These are phyloP conservation scores for Gastrodia elata DNA, from an alignment of 106 monocot genomes.

Conservation along the genomic window DNA sequence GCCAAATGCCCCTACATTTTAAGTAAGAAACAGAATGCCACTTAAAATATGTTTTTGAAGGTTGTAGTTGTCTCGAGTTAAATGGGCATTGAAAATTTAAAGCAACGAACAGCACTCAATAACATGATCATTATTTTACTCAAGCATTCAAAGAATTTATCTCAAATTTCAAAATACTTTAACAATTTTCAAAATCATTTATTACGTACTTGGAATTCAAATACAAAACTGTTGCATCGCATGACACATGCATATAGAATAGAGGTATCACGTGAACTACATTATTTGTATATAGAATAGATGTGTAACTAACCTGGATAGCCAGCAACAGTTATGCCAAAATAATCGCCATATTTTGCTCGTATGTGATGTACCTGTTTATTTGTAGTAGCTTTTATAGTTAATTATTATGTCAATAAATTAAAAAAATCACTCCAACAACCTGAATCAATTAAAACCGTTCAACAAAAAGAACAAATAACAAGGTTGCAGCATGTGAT, in stretches of 20 bases:
- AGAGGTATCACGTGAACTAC: not conserved
- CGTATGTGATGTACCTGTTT: constrained; percentile 75
- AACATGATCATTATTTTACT: not conserved
- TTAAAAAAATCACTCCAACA: too few relatives aligned
- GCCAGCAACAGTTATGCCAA: constrained; percentile 88
- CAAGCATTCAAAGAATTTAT: too few relatives aligned
- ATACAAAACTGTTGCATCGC: not conserved
- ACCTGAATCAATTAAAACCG: not conserved
- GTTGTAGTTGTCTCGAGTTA: not conserved
- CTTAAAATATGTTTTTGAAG: not conserved
- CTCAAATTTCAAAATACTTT: not conserved
- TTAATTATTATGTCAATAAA: not conserved
- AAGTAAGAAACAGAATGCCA: not conserved
- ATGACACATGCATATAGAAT: not conserved
- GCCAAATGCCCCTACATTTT: not conserved
- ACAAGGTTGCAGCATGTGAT: not conserved
- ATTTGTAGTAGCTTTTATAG: not conserved
- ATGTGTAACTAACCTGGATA: constrained; percentile 57
- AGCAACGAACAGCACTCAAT: not conserved
- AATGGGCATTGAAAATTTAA: not conserved
- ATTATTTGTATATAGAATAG: not conserved
- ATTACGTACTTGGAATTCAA: not conserved
- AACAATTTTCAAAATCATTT: not conserved
- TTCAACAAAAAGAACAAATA: not conserved
- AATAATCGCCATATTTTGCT: constrained; percentile 77